Evolutionary conservation across 2,329 filamentous ascomycete genomes (phyloP), one percentile per base, ranked within the genome.

Genomic region (Paecilomyces sp.): DNA sequence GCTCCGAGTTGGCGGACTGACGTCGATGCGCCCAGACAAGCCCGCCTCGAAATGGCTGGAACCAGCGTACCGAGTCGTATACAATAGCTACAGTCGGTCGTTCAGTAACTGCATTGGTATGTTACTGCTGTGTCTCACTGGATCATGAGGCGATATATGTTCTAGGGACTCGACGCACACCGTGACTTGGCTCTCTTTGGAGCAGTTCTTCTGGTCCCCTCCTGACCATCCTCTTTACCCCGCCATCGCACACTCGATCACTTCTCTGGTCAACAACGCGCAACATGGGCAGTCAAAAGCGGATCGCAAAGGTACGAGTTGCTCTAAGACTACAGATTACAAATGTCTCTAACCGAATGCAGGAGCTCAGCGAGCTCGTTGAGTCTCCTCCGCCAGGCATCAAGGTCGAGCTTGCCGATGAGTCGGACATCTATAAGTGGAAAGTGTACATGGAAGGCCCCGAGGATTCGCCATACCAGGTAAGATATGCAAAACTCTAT

Each of bases 391-490:
- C 84, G 1, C 68, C 76, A 25, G 86, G 86, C 56, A 83, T 85
- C 66, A 78, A 70, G 15, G 81, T 88, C 63, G 76, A 74, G 59
- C 79, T 87, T 9, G 77, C 80, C 55, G 82, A 87, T 64, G 87
- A 90, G 67, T 76, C 82, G 62, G 83, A 90, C 74, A 77, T 90
- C 64, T 84, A 86, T 70, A 80, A 84, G 67, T 91, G 88, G 88
- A 83, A 86, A 62, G 81, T 89, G 61, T 73, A 81, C 59, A 84
- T 90, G 79, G 82, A 86, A 55, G 88, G 86, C 0, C 88, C 88
- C 2, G 79, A 83, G 58, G 80, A 81, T 51, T 88, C 87, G 15
- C 80, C 84, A 53, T 90, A 88, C 69, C 79, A 84, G 54, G 88
- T 89, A 79, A 57, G 5, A 80, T 75, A n/a, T 25, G 41, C 47